Base-by-base conservation (phyloP, 2,329 filamentous ascomycete genomes). In the Ophiostoma montium region DNA sequence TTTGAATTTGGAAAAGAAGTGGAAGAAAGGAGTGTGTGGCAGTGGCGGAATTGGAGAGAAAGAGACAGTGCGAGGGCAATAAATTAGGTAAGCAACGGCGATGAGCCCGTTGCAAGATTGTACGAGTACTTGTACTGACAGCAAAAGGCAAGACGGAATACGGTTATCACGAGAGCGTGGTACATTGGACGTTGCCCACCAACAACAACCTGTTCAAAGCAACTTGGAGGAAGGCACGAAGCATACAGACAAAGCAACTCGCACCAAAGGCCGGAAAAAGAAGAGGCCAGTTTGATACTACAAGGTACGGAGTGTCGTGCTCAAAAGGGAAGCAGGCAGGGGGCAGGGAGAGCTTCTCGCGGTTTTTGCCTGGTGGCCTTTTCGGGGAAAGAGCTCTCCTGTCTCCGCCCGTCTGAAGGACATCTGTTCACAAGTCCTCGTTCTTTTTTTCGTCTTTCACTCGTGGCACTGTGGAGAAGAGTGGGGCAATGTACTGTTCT, bases 1-100 rank as follows among this genome's bases (percentile, higher is more conserved):
- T 42, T 42, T 23, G 23, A 16, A 23, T 8, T 16, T 42, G 12
- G 21, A 9, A 33, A 4, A n/a, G 19, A 44, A 44, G 42, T 44
- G 42, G 30, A 44, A 31, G 30, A 44, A 44, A 44, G 42, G 42
- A 44, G 42, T 44, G 42, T 44, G 42, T 44, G 42, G 42, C 42
- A 43, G 42, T 44, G 42, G 42, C 30, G 27, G 30, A 44, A 30
- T 18, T 31, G 42, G 31, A 23, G 42, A 44, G 42, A 13, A 30
- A 44, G 42, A 13, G 32, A 23, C 11, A 44, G 27, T 13, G 18
- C 16, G 16, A 13, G 30, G 18, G 42, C 42, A 44, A 44, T 31
- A 44, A 44, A 31, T 33, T 33, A 11, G 12, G 13, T 33, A 5
- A 18, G 36, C 36, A 27, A 16, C 27, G 30, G 12, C 9, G 38